These are phyloP conservation scores for Truncatella angustata DNA, from an alignment of 2,329 filamentous ascomycete species.

Conservation along the genomic window DNA sequence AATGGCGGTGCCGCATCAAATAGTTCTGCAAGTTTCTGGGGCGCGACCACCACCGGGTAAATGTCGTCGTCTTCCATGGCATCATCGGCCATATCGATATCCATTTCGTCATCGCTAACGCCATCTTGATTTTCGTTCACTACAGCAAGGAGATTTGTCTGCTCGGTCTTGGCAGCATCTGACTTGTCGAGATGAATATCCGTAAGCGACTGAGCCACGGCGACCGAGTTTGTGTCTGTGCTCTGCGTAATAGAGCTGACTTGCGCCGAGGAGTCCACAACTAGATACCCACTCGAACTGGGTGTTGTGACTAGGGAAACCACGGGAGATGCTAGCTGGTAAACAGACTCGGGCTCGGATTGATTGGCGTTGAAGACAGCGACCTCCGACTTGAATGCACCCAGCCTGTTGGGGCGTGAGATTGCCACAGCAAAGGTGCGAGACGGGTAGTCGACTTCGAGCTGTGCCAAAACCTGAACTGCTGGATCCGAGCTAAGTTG, in stretches of 20 bases:
- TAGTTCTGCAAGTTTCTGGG: slow-evolving; percentile 66
- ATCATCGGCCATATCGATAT: slow-evolving; percentile 45
- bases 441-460: slow-evolving; percentile 68
- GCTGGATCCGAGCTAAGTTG: slow-evolving; percentile 44
- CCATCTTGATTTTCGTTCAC: slow-evolving; percentile 39
- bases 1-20: slow-evolving; percentile 70
- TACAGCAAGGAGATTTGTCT: slow-evolving; percentile 26
- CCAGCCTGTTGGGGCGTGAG: slow-evolving; percentile 22
- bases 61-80: slow-evolving; percentile 47
- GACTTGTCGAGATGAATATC: slow-evolving; percentile 48
- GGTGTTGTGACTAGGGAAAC: slow-evolving; percentile 65
- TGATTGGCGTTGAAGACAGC: slow-evolving; percentile 65
- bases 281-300: slow-evolving; percentile 68
- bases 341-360: slow-evolving; percentile 56
- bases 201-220: slow-evolving; percentile 53
- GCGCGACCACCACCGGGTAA: slow-evolving; percentile 60
- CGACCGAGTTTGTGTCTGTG: slow-evolving; percentile 50
- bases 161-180: slow-evolving; percentile 23
- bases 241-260: slow-evolving; percentile 63
- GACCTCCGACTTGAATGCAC: slow-evolving; percentile 50
- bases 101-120: slow-evolving; percentile 41
- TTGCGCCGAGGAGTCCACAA: slow-evolving; percentile 73
- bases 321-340: slow-evolving; percentile 56
- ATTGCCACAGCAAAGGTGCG: slow-evolving; percentile 66
- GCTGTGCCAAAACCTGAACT: slow-evolving; percentile 52